These are phyloP conservation scores for Onygenales sp. DNA, from an alignment of 2,329 filamentous ascomycete genomes.

Conservation along the genomic window DNA sequence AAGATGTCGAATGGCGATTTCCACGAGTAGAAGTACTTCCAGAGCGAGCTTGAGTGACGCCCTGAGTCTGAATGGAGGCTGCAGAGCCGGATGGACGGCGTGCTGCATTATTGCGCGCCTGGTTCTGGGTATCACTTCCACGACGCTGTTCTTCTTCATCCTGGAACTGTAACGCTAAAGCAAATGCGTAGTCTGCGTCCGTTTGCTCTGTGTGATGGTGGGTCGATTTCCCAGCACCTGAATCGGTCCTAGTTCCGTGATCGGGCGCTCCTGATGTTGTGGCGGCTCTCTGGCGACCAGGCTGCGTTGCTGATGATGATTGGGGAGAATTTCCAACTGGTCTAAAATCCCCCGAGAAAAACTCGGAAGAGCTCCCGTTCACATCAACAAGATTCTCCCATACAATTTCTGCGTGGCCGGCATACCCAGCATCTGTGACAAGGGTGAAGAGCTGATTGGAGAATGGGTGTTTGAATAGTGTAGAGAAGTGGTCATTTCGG, in stretches of 20 bases:
- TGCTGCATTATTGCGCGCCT: conserved; percentile 11
- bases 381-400: conserved; percentile 93
- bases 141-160: conserved; percentile 82
- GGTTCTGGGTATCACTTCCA: conserved; percentile 41
- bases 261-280: conserved; percentile 7
- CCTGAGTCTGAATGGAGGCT: not conserved
- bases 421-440: conserved; percentile 89
- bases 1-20: conserved; percentile 16
- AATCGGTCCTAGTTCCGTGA: not conserved
- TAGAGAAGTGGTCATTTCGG: conserved; percentile 94
- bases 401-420: conserved; percentile 78
- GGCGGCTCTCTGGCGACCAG: conserved; percentile 19
- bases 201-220: conserved; percentile 55
- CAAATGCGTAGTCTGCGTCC: conserved; percentile 66
- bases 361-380: conserved; percentile 70
- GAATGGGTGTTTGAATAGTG: conserved; percentile 77
- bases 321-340: conserved; percentile 56
- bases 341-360: conserved; percentile 84
- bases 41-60: not conserved
- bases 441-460: conserved; percentile 68
- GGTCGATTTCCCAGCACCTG: conserved; percentile 27
- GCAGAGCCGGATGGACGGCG: not conserved
- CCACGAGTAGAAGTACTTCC: conserved; percentile 6
- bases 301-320: conserved; percentile 17
- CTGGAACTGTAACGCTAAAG: conserved; percentile 82